These are phyloP conservation scores for Cenchrus purpureus DNA, from an alignment of 176 grass and related monocot genomes.

Conservation along the genomic window DNA sequence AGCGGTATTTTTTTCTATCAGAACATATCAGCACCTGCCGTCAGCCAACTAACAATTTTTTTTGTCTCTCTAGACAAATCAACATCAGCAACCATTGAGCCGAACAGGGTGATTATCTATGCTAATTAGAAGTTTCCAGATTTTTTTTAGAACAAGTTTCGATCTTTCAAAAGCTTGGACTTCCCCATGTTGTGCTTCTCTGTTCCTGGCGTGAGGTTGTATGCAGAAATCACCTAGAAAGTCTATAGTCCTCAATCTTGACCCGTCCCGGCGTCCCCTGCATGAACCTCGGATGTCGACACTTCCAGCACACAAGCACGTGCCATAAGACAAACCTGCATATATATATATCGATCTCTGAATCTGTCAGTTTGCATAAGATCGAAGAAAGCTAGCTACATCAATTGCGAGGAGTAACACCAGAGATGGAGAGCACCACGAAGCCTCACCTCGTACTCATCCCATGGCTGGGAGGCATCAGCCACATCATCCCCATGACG, in stretches of 20 bases:
- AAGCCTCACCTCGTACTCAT: conserved; percentile 60
- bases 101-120: background rate
- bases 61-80: too few species aligned
- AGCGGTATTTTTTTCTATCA: too few species aligned
- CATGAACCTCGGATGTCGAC: background rate
- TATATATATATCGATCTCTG: background rate
- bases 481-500: conserved; percentile 60
- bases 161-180: background rate
- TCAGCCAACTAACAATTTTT: too few species aligned
- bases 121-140: background rate
- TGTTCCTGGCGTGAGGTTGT: background rate
- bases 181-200: background rate
- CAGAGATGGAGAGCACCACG: conserved; percentile 9
- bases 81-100: too few species aligned
- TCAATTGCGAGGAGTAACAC: background rate
- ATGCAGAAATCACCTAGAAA: background rate
- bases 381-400: background rate
- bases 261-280: background rate
- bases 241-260: background rate
- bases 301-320: background rate
- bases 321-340: background rate
- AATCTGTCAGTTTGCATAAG: background rate
- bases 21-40: too few species aligned
- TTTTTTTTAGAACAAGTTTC: background rate
- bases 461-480: conserved; percentile 53